Evolutionary conservation across 2,329 filamentous ascomycete genomes (phyloP).

Genomic region (Colletotrichum camelliae): DNA sequence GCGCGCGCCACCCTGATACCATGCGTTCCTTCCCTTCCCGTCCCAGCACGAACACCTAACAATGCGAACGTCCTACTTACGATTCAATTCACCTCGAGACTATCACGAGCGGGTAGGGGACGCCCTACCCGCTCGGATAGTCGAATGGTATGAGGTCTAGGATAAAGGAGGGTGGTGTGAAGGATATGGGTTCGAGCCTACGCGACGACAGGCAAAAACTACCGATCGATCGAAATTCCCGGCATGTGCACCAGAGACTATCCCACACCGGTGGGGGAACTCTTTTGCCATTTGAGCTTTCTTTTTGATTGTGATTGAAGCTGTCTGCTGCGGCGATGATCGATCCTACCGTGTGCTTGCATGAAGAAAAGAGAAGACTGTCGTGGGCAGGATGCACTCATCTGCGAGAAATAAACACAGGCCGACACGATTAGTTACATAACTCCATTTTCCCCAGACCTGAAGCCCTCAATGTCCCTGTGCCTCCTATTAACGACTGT

Average conservation of each 20-base stretch:
- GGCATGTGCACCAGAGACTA: not conserved
- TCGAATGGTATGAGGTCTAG: not conserved
- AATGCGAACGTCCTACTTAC: not conserved
- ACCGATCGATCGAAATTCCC: not conserved
- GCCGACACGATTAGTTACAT: not conserved
- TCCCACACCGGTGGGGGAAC: not conserved
- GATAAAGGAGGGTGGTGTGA: not conserved
- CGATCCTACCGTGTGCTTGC: not conserved
- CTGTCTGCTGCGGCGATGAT: not conserved
- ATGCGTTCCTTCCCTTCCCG: not conserved
- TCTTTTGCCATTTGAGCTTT: not conserved
- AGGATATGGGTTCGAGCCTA: not conserved
- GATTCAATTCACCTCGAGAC: not conserved
- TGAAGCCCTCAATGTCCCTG: accelerated
- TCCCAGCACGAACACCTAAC: not conserved
- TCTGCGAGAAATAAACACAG: not conserved
- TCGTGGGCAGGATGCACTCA: accelerated
- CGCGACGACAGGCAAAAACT: not conserved
- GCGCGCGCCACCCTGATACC: not conserved
- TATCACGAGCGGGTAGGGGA: not conserved
- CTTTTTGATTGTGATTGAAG: not conserved
- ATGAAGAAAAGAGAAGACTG: not conserved
- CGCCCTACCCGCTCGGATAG: not conserved
- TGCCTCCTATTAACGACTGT: not conserved
- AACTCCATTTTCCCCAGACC: not conserved